A percentile compares a stretch with the other conserved stretches of the same genome.
Conservation (phyloP, 164 flowering plant genomes). For the Sedum album region DNA sequence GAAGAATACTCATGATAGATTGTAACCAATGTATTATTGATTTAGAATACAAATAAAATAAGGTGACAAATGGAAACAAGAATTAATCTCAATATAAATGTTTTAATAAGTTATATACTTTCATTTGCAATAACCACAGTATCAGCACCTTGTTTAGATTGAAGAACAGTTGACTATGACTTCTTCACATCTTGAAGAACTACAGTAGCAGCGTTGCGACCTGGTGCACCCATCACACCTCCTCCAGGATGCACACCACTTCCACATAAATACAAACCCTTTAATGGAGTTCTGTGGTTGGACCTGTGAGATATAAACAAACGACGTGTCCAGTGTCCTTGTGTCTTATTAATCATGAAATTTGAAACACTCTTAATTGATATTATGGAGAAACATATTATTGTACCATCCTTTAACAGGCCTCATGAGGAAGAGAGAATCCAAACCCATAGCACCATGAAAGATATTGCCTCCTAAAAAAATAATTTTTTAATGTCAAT, state of each 20-base stretch:
- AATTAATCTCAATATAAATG: no score
- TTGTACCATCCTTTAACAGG: constrained; percentile 97
- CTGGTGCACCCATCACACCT: constrained; percentile 97
- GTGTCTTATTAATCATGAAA: not conserved
- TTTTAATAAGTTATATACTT: not conserved
- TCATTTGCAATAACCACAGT: not conserved
- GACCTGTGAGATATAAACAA: constrained; percentile 46
- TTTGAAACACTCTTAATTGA: not conserved
- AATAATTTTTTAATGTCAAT: not conserved
- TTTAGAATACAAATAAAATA: no score
- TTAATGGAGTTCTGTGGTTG: constrained; percentile 65
- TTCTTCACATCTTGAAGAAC: constrained; percentile 63
- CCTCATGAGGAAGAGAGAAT: constrained; percentile 88
- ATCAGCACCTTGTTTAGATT: not conserved
- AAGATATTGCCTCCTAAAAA: constrained; percentile 86
- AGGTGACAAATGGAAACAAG: no score
- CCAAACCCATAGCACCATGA: constrained; percentile 97
- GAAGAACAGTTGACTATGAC: not conserved
- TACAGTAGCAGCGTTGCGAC: constrained; percentile 80
- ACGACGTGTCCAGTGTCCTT: no score
- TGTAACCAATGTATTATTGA: no score
- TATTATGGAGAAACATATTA: not conserved
- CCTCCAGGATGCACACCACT: constrained; percentile 97
- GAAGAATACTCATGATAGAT: no score
- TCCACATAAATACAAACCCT: constrained; percentile 81